These are phyloP conservation scores for Apostasia shenzhenica DNA, from an alignment of 106 monocot genomes.

Conservation along the genomic window DNA sequence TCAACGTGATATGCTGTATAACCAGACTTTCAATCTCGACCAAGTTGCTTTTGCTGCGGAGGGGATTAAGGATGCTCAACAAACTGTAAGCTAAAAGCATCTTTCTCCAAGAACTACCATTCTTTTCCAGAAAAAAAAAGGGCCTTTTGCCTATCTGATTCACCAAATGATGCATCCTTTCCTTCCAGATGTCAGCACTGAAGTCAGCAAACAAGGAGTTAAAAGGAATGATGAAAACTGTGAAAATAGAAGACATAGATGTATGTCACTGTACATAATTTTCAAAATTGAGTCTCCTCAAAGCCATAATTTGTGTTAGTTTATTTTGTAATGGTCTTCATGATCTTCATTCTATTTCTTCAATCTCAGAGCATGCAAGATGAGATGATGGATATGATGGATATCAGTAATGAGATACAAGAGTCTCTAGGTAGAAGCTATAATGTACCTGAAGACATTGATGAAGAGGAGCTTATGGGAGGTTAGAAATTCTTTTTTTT, in stretches of 20 bases:
- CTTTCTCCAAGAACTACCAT: neutral
- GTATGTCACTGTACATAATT: slow-evolving; percentile 25
- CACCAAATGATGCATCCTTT: neutral
- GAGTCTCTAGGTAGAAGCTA: slow-evolving; percentile 69
- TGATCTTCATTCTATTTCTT: neutral
- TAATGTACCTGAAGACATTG: slow-evolving; percentile 66
- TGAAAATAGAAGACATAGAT: slow-evolving; percentile 88
- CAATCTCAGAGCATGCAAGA: slow-evolving; percentile 58
- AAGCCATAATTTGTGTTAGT: neutral
- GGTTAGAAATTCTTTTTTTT: slow-evolving; percentile 17
- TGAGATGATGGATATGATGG: slow-evolving; percentile 70
- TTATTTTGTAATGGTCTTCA: neutral
- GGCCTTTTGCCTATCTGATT: neutral
- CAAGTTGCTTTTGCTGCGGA: slow-evolving; percentile 89
- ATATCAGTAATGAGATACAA: slow-evolving; percentile 57
- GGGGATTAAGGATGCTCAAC: slow-evolving; percentile 90
- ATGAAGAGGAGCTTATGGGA: slow-evolving; percentile 63
- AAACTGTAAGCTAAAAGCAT: slow-evolving; percentile 48
- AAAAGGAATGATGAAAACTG: slow-evolving; percentile 97
- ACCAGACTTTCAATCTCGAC: slow-evolving; percentile 88
- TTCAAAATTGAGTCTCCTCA: neutral
- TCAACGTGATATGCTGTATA: slow-evolving; percentile 88
- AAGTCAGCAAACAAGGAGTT: slow-evolving; percentile 90
- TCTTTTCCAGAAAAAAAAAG: neutral
- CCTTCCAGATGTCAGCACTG: slow-evolving; percentile 64